Conservation (phyloP, 2,329 filamentous ascomycete species). For the Blastomyces parvus region DNA sequence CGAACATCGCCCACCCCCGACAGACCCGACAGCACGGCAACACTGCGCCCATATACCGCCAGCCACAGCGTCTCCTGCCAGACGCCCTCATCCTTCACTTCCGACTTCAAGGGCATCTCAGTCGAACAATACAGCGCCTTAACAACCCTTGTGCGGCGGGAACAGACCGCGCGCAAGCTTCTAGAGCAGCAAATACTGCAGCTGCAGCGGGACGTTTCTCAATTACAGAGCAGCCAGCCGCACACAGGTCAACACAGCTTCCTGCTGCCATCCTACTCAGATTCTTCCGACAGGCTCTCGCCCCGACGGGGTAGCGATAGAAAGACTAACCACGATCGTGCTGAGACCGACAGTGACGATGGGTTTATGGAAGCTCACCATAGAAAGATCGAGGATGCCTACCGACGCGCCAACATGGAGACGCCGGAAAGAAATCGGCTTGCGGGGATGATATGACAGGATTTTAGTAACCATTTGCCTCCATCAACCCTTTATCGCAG, state of each 20-base stretch:
- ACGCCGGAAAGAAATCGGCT: background rate
- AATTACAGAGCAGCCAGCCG: background rate
- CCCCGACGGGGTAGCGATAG: background rate
- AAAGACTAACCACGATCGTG: background rate
- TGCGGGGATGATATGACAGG: conserved; percentile 5
- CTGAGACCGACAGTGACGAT: conserved; percentile 4
- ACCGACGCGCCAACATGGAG: conserved; percentile 5
- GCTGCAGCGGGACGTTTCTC: conserved; percentile 24
- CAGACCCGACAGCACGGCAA: conserved; percentile 25
- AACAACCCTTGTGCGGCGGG: conserved; percentile 37
- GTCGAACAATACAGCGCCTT: conserved; percentile 41
- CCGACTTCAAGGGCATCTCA: conserved; percentile 30
- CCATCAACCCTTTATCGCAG: background rate
- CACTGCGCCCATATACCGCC: conserved; percentile 19
- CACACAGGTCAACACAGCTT: background rate
- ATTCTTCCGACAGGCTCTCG: background rate
- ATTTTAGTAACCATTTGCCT: background rate
- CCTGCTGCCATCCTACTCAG: conserved; percentile 3
- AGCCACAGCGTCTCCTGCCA: conserved; percentile 22
- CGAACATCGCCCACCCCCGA: conserved; percentile 19
- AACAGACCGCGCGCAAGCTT: conserved; percentile 38
- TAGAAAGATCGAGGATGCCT: conserved; percentile 4
- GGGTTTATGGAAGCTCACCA: conserved; percentile 3
- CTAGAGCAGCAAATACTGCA: conserved; percentile 37
- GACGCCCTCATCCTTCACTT: conserved; percentile 24